Percentiles rank a stretch among this genome's conserved stretches.
phyloP scores from a whole-genome alignment of 495 filamentous ascomycete species.

The Penicillium cinerascens region DNA sequence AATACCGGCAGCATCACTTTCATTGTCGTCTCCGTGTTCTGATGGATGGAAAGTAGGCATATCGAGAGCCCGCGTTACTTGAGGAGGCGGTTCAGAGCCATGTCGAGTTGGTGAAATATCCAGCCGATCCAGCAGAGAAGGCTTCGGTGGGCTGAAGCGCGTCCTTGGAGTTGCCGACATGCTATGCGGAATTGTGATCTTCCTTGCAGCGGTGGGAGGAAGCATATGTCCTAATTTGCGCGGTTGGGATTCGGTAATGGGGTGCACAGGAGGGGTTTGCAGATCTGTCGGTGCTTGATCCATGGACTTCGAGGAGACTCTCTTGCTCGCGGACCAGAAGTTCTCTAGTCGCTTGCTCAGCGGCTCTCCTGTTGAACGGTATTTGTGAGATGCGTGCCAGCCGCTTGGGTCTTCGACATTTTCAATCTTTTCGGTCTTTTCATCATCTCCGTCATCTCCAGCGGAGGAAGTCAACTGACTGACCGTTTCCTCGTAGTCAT shows the following conservation, averaged over 20 bases:
- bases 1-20: conserved; percentile 13
- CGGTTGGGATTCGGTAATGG: conserved; percentile 13
- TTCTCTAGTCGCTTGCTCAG: conserved; percentile 40
- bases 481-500: conserved; percentile 30
- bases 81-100: conserved; percentile 30
- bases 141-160: conserved; percentile 45
- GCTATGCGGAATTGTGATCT: conserved; percentile 37
- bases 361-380: conserved; percentile 33
- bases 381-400: conserved; percentile 29
- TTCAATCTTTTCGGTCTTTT: conserved; percentile 24
- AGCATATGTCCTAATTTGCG: conserved; percentile 31
- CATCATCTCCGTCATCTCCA: conserved; percentile 29
- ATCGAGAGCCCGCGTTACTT: conserved; percentile 20
- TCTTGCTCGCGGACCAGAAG: conserved; percentile 41
- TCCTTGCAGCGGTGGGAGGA: conserved; percentile 29
- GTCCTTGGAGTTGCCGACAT: conserved; percentile 40
- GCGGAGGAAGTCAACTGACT: conserved; percentile 34
- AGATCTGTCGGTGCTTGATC: conserved; percentile 17
- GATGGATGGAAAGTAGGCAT: conserved; percentile 16
- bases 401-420: conserved; percentile 23
- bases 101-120: conserved; percentile 42
- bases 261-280: conserved; percentile 14
- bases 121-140: conserved; percentile 39
- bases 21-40: conserved; percentile 23
- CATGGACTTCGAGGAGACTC: conserved; percentile 16